Percentiles rank a stretch among this genome's conserved stretches.
phyloP scores from a whole-genome alignment of 2,329 filamentous ascomycete species.

The Aspergillus candidus region DNA sequence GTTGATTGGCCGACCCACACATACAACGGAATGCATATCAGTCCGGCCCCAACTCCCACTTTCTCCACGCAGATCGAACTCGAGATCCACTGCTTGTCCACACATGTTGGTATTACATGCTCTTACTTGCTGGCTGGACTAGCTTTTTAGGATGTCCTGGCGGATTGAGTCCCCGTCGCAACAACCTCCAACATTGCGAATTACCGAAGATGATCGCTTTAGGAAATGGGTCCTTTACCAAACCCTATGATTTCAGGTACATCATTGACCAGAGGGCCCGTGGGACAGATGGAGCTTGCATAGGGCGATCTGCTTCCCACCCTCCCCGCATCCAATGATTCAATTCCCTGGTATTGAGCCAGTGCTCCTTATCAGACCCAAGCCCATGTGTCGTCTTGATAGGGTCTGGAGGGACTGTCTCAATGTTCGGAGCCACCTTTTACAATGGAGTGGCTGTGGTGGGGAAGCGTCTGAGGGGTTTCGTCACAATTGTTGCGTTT shows the following conservation, averaged over 20 bases:
- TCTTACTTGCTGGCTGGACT: slow-evolving; percentile 13
- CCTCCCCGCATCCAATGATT: slow-evolving; percentile 6
- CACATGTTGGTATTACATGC: slow-evolving; percentile 14
- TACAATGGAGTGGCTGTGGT: slow-evolving; percentile 12
- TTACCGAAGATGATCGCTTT: not conserved
- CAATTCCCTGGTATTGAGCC: slow-evolving; percentile 4
- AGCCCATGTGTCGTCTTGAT: slow-evolving; percentile 33
- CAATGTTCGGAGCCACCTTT: slow-evolving; percentile 8
- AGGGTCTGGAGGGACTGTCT: slow-evolving; percentile 18
- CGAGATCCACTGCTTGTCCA: slow-evolving; percentile 7
- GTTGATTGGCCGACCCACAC: slow-evolving; percentile 15
- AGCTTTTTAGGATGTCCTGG: not conserved
- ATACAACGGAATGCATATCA: slow-evolving; percentile 6
- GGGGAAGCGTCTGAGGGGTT: slow-evolving; percentile 9
- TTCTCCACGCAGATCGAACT: slow-evolving; percentile 3
- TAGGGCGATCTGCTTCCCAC: not conserved
- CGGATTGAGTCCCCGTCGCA: slow-evolving; percentile 1
- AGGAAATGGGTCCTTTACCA: not conserved
- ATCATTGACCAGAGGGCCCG: not conserved
- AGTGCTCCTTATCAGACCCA: slow-evolving; percentile 2
- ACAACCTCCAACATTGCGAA: not conserved
- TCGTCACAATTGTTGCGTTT: slow-evolving; percentile 7
- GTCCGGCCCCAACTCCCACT: slow-evolving; percentile 2
- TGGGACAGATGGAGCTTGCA: slow-evolving; percentile 4
- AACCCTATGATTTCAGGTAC: not conserved